Conservation (phyloP, 1,284 basidiomycete genomes). For the Entoloma clypeatum region DNA sequence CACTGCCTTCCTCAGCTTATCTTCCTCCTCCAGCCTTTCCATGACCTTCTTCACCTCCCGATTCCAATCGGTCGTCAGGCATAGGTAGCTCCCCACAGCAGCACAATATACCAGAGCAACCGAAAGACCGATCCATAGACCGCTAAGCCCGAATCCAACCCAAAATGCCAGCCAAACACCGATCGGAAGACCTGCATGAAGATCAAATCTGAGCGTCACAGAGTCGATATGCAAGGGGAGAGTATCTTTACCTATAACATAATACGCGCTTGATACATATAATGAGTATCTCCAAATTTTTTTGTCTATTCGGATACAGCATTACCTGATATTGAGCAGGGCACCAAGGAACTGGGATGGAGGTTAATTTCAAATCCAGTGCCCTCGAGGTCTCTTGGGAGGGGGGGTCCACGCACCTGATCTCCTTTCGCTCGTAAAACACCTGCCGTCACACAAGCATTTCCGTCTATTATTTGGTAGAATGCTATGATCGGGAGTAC, state of each 20-base stretch:
- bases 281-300: neutral
- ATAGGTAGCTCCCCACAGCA: constrained; percentile 8
- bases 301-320: neutral
- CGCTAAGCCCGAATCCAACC: constrained; percentile 4
- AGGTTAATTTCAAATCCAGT: constrained; percentile 1
- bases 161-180: constrained; percentile 62
- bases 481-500: constrained; percentile 75
- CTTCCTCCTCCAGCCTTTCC: constrained; percentile 8
- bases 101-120: constrained; percentile 10
- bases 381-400: no score
- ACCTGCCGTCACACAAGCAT: constrained; percentile 65
- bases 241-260: constrained; percentile 8
- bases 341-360: constrained; percentile 54
- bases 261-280: constrained; percentile 5
- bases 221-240: no score
- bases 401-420: constrained; percentile 37
- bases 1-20: neutral
- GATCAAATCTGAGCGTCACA: neutral
- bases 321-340: constrained; percentile 55
- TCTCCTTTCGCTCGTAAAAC: constrained; percentile 77
- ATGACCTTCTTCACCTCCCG: constrained; percentile 7
- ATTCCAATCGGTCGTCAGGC: constrained; percentile 11
- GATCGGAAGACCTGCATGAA: constrained; percentile 42
- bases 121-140: constrained; percentile 13
- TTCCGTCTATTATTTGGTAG: constrained; percentile 79